Percentiles rank a stretch among this genome's conserved stretches.
Evolutionary conservation across 371 early-diverging fungal species (phyloP).

Genomic region (Choanephora cucurbitarum): DNA sequence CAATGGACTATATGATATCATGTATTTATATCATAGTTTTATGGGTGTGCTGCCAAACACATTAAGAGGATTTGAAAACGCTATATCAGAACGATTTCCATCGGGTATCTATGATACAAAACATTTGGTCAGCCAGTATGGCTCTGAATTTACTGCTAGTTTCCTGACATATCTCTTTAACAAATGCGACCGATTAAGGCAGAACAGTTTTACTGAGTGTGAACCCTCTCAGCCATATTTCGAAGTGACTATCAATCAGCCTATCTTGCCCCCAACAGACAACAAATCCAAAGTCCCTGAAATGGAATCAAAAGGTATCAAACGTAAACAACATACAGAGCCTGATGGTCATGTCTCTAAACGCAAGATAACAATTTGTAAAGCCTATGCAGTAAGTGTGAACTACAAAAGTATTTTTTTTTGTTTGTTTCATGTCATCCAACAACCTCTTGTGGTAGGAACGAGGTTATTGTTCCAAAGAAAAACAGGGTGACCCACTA

Average conservation of each 20-base stretch:
- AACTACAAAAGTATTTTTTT: not conserved
- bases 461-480: constrained; percentile 9
- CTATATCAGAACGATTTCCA: constrained; percentile 76
- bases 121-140: constrained; percentile 67
- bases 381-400: constrained; percentile 68
- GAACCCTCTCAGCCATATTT: constrained; percentile 10
- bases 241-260: constrained; percentile 9
- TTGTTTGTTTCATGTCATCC: no score
- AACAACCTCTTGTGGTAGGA: no score
- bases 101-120: constrained; percentile 92
- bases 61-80: constrained; percentile 70
- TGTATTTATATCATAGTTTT: constrained; percentile 87
- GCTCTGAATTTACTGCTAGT: constrained; percentile 14
- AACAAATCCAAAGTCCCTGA: not conserved
- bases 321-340: not conserved
- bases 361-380: constrained; percentile 46
- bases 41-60: constrained; percentile 72
- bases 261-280: not conserved
- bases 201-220: constrained; percentile 1
- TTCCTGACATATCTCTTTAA: constrained; percentile 82
- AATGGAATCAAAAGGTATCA: not conserved
- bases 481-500: not conserved
- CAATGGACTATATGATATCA: constrained; percentile 89
- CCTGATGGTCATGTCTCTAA: not conserved
- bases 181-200: constrained; percentile 55